Percentiles rank a stretch among this genome's conserved stretches.
phyloP scores from a whole-genome alignment of 2,329 filamentous ascomycete genomes.

The Calonectria pseudoreteaudii region DNA sequence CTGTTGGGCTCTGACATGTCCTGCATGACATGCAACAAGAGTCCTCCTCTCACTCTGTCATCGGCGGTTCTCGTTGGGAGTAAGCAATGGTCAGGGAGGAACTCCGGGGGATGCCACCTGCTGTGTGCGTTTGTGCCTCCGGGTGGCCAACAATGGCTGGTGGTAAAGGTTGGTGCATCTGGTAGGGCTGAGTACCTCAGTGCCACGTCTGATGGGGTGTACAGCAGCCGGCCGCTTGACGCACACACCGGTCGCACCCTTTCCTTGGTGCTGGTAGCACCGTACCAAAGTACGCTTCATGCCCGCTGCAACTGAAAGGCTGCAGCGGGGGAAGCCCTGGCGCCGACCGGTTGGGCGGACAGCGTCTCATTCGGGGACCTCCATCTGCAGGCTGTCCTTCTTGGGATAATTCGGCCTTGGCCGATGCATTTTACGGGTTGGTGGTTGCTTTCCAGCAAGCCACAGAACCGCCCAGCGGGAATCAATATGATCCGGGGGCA shows the following conservation, averaged over 20 bases:
- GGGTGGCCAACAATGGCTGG: background rate
- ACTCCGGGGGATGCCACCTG: background rate
- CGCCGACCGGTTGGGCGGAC: slow-evolving; percentile 22
- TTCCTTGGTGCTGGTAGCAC: slow-evolving; percentile 11
- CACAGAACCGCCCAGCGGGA: slow-evolving; percentile 36
- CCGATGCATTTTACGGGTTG: slow-evolving; percentile 39
- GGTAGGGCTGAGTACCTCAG: slow-evolving; percentile 43
- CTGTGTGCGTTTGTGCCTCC: background rate
- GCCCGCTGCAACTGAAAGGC: slow-evolving; percentile 14
- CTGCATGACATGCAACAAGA: slow-evolving; percentile 9
- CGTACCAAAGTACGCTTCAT: slow-evolving; percentile 5
- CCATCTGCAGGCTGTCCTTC: slow-evolving; percentile 37
- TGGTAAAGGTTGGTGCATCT: slow-evolving; percentile 12
- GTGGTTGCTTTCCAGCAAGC: slow-evolving; percentile 37
- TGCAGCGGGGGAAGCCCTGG: slow-evolving; percentile 7
- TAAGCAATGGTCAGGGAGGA: slow-evolving; percentile 16
- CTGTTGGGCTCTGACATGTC: background rate
- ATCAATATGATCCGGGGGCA: slow-evolving; percentile 28
- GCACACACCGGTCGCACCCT: slow-evolving; percentile 29
- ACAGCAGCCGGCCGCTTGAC: slow-evolving; percentile 14
- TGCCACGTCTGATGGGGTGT: slow-evolving; percentile 41
- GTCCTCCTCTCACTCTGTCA: background rate
- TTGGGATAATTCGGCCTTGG: slow-evolving; percentile 38
- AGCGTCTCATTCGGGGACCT: slow-evolving; percentile 39
- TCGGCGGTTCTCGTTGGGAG: background rate